Percentiles rank a stretch among this genome's conserved stretches.
These are phyloP conservation scores for Saccharomycopsis babjevae DNA, from an alignment of 805 yeast species.

Conservation along the genomic window DNA sequence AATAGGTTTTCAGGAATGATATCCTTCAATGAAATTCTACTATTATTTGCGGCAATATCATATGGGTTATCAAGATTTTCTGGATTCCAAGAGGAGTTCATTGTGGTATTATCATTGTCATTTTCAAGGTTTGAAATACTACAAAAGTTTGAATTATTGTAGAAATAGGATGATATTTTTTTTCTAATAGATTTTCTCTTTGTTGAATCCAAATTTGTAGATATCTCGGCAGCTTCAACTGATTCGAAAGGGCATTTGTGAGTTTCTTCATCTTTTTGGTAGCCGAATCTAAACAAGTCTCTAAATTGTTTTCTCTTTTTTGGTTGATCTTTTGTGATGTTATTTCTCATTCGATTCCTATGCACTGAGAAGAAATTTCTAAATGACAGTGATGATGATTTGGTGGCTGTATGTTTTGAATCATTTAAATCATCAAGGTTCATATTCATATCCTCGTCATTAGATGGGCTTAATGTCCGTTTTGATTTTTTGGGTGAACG, in stretches of 20 bases:
- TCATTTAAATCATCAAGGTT: not conserved
- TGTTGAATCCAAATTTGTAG: not conserved
- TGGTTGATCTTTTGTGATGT: not conserved
- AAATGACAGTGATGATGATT: not conserved
- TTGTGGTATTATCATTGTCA: not conserved
- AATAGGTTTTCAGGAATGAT: not conserved
- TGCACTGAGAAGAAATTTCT: not conserved
- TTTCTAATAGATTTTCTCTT: not conserved
- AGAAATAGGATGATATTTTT: not conserved
- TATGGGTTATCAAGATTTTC: not conserved
- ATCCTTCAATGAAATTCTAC: not conserved
- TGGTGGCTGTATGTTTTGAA: not conserved
- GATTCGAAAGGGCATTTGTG: not conserved
- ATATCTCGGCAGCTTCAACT: not conserved
- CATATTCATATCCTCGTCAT: not conserved
- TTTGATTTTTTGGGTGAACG: not conserved
- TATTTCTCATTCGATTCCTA: not conserved
- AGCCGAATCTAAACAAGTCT: not conserved
- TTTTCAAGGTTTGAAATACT: too few species aligned
- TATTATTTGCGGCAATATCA: not conserved
- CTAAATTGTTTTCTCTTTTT: not conserved
- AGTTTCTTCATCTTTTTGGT: not conserved
- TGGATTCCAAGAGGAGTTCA: not conserved
- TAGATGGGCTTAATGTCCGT: not conserved
- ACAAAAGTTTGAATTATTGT: not conserved